Conservation (phyloP, 169 alveolate species). For the Fabrea salina region DNA sequence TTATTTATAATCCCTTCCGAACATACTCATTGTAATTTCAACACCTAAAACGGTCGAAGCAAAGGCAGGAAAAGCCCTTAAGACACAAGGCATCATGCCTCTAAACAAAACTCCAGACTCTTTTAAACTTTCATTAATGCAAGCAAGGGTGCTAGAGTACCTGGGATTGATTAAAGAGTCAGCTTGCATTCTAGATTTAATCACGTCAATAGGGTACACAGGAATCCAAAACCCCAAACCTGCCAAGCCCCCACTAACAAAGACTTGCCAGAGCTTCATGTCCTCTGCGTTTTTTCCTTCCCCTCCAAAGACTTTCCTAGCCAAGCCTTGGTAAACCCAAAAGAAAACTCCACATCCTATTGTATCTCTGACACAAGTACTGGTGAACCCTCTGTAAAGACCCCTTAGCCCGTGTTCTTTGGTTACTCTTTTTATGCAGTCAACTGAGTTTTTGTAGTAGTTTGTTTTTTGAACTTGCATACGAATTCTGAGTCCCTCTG, state of each 20-base stretch:
- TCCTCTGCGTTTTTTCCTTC: not conserved
- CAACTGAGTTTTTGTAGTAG: slow-evolving; percentile 26
- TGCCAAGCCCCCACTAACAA: not conserved
- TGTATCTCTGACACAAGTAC: not conserved
- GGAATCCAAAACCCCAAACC: not conserved
- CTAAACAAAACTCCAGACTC: not conserved
- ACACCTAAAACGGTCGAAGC: not conserved
- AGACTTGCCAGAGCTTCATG: not conserved
- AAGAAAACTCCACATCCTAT: not conserved
- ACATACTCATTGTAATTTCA: not conserved
- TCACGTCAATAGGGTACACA: not conserved
- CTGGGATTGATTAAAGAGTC: not conserved
- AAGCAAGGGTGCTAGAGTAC: not conserved
- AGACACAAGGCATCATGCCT: not conserved
- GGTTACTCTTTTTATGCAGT: not conserved
- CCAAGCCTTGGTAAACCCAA: not conserved
- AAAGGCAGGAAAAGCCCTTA: not conserved
- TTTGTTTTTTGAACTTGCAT: slow-evolving; percentile 18
- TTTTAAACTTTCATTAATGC: not conserved
- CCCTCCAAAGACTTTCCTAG: not conserved
- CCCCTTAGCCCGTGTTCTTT: not conserved
- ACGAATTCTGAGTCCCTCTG: slow-evolving; percentile 33
- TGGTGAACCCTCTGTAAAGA: not conserved
- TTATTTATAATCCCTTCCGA: not conserved
- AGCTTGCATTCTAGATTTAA: slow-evolving; percentile 21